Percentiles rank a stretch among this genome's conserved stretches.
These are phyloP conservation scores for Tolypocladium tundrense DNA, from an alignment of 2,329 filamentous ascomycete species.

Conservation along the genomic window DNA sequence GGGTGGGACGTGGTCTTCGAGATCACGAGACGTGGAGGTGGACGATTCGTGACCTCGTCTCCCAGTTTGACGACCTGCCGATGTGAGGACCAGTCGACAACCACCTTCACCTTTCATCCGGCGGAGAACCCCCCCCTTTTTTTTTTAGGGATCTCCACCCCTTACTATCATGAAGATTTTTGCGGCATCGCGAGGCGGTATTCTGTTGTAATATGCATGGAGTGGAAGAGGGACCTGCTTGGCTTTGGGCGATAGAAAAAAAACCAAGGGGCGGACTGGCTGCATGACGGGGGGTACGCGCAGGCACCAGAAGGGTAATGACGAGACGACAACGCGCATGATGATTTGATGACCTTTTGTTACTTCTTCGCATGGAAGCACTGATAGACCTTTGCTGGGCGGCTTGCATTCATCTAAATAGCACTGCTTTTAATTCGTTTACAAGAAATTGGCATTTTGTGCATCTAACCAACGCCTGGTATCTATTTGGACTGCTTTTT, in stretches of 20 bases:
- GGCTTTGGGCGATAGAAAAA: background rate
- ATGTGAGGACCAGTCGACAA: slow-evolving; percentile 13
- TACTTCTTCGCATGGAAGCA: slow-evolving; percentile 2
- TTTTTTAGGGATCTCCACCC: background rate
- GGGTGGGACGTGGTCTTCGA: slow-evolving; percentile 54
- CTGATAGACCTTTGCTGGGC: background rate
- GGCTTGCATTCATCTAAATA: background rate
- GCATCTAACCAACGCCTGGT: background rate
- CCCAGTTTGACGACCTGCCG: slow-evolving; percentile 29
- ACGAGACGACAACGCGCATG: slow-evolving; percentile 2
- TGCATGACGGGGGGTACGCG: background rate
- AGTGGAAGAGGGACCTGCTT: background rate
- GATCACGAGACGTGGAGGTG: slow-evolving; percentile 63
- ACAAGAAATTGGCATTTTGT: background rate
- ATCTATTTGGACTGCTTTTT: slow-evolving; percentile 9
- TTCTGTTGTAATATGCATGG: background rate
- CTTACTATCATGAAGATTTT: background rate
- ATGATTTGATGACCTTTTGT: slow-evolving; percentile 4
- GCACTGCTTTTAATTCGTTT: background rate
- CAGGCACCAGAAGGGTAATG: background rate
- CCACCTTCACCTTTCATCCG: background rate
- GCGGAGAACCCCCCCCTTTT: background rate
- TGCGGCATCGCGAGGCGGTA: background rate
- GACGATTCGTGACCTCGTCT: slow-evolving; percentile 55
- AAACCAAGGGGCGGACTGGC: background rate